phyloP scores from a whole-genome alignment of 169 alveolate species.

The Eimeria acervulina region DNA sequence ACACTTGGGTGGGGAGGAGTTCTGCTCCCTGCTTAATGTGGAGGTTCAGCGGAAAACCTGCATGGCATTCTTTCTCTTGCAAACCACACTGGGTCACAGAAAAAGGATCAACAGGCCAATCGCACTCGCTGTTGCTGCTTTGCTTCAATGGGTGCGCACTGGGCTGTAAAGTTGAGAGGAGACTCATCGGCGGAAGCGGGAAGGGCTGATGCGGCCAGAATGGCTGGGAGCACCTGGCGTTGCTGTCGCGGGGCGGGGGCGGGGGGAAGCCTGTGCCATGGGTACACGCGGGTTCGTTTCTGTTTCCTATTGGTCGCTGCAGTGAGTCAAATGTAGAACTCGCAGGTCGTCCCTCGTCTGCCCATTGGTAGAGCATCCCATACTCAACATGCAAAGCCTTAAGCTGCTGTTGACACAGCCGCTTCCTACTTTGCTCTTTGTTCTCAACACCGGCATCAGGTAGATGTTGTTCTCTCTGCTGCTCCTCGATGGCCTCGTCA shows the following conservation, averaged over 20 bases:
- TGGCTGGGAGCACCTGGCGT: not conserved
- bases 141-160: not conserved
- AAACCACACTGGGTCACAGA: not conserved
- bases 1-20: not conserved
- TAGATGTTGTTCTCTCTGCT: not conserved
- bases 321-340: not conserved
- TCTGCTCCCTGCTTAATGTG: not conserved
- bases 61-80: not conserved
- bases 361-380: not conserved
- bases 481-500: not conserved
- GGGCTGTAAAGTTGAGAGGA: constrained; percentile 22
- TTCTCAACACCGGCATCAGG: not conserved
- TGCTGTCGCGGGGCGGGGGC: not conserved
- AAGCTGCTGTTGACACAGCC: not conserved
- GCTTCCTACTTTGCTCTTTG: not conserved
- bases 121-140: not conserved
- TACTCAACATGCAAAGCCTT: not conserved
- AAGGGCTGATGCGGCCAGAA: not conserved
- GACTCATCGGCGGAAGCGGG: not conserved
- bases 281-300: not conserved
- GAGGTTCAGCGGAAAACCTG: not conserved
- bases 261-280: not conserved
- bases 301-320: not conserved
- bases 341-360: not conserved
- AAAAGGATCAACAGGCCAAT: not conserved